Evolutionary conservation across 805 yeast genomes (phyloP).

Genomic region (Maudiozyma saulgeensis): DNA sequence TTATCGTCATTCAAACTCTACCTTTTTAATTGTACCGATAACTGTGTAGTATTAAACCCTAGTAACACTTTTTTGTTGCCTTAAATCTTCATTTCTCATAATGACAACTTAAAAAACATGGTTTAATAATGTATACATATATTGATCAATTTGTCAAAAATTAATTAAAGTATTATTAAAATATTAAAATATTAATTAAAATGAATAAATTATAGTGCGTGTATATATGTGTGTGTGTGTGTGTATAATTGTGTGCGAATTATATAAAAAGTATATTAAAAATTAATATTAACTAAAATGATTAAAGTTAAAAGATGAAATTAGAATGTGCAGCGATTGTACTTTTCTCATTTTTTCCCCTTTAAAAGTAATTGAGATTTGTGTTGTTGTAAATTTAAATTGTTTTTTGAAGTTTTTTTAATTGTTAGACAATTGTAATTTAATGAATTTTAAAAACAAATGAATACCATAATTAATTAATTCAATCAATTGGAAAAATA

Average conservation of each 20-base stretch:
- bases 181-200: constrained; percentile 5
- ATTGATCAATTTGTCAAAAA: too few relatives aligned
- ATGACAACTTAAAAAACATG: neutral
- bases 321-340: constrained; percentile 9
- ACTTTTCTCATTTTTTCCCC: constrained; percentile 2
- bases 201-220: constrained; percentile 14
- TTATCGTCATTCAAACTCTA: too few relatives aligned
- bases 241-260: constrained; percentile 5
- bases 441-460: neutral
- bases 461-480: neutral
- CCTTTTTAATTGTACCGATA: too few relatives aligned
- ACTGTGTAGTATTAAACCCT: too few relatives aligned
- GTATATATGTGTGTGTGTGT: constrained; percentile 3
- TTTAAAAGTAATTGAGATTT: neutral
- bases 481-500: neutral
- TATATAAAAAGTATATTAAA: constrained; percentile 10
- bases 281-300: constrained; percentile 10
- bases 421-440: too few relatives aligned
- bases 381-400: neutral
- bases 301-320: constrained; percentile 5
- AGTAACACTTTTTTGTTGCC: too few relatives aligned
- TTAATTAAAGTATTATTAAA: neutral
- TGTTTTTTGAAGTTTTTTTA: neutral
- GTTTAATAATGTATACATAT: too few relatives aligned
- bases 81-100: too few relatives aligned